Base-by-base conservation (phyloP, 139 green algal species). In the Spirogloea muscicola region DNA sequence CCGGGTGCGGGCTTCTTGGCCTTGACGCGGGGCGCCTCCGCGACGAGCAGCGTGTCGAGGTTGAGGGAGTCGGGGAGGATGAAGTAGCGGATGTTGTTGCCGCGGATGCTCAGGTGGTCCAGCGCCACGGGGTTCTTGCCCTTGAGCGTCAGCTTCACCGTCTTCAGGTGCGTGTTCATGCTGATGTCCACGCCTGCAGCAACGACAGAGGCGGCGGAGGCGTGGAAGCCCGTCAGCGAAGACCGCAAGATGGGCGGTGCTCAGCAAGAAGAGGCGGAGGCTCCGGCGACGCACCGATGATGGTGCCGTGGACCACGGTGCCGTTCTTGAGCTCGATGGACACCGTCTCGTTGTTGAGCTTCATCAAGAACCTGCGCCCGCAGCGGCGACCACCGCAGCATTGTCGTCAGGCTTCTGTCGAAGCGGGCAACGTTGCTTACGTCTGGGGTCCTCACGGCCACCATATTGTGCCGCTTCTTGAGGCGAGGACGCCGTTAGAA, bases 151-250 rank as follows among this genome's bases (percentile, higher is more conserved):
- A 99, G 77, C 84, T 97, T 98, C 0, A 99, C 93, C 2, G 82
- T 84, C 66, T 96, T 96, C 13, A 99, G 63, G 79, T 99, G 95
- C 5, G 93, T 99, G 86, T 99, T 99, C 95, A 99, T 99, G 7
- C 92, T 92, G 39, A 97, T 90, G 72, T 99, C 95, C 10, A 99
- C 95, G 36, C 94, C 94, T 82, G 74, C 29, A 76, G 21, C 73
- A 64, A 9, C n/a, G n/a, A n/a, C n/a, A n/a, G n/a, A n/a, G n/a
- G n/a, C n/a, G n/a, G n/a, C n/a, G n/a, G n/a, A n/a, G n/a, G n/a
- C n/a, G n/a, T n/a, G n/a, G n/a, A n/a, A n/a, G n/a, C n/a, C n/a
- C n/a, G n/a, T n/a, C n/a, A n/a, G n/a, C n/a, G n/a, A n/a, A n/a
- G n/a, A n/a, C n/a, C n/a, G n/a, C n/a, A n/a, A n/a, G n/a, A n/a